A percentile compares a stretch with the other conserved stretches of the same genome.
phyloP scores from a whole-genome alignment of 2,329 filamentous ascomycete species.

The Alternaria viburni region DNA sequence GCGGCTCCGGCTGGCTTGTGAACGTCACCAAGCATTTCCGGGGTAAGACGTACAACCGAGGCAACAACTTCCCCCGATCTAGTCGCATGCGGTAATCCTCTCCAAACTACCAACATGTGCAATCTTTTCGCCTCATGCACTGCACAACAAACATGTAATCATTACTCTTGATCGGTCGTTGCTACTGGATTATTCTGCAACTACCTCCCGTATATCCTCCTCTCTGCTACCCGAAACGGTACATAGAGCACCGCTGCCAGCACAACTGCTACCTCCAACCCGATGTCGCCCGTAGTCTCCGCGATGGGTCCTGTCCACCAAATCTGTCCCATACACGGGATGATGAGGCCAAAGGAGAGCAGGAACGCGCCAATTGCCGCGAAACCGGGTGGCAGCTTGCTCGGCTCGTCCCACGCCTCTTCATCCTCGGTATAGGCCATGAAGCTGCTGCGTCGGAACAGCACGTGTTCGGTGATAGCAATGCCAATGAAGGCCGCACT shows the following conservation, averaged over 20 bases:
- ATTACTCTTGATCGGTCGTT: background rate
- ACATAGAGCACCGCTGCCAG: constrained; percentile 54
- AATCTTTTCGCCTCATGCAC: constrained; percentile 2
- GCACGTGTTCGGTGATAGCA: constrained; percentile 46
- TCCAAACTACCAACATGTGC: constrained; percentile 15
- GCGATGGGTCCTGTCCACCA: constrained; percentile 69
- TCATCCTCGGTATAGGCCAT: constrained; percentile 47
- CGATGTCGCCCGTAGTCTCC: constrained; percentile 66
- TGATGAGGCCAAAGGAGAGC: constrained; percentile 55
- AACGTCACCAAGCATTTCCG: constrained; percentile 38
- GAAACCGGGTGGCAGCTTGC: constrained; percentile 50
- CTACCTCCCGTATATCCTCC: constrained; percentile 14
- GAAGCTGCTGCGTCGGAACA: constrained; percentile 45
- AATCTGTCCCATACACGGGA: constrained; percentile 66
- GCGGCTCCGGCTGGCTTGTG: constrained; percentile 40
- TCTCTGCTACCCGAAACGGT: constrained; percentile 52
- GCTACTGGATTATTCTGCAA: background rate
- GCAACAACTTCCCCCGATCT: constrained; percentile 29
- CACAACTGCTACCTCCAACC: constrained; percentile 68
- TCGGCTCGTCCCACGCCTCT: constrained; percentile 48
- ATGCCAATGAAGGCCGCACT: constrained; percentile 43
- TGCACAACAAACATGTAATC: background rate
- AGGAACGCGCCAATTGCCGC: constrained; percentile 50
- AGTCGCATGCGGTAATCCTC: constrained; percentile 10
- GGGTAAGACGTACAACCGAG: constrained; percentile 37